phyloP scores from a whole-genome alignment of 208 protist species.

The Wallacemonas sp. region DNA sequence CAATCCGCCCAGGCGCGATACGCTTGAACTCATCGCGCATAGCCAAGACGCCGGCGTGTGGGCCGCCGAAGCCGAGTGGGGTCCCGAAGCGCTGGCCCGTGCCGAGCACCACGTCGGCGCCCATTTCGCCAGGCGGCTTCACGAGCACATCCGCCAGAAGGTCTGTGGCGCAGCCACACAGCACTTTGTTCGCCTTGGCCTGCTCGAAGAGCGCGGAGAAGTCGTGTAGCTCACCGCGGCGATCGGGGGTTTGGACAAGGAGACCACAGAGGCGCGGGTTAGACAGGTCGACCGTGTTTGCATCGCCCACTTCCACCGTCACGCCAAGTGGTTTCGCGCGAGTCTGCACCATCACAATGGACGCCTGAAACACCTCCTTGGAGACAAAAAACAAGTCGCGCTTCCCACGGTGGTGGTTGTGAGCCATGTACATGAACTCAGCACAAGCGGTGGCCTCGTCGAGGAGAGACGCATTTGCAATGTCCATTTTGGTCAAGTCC shows the following conservation, averaged over 20 bases:
- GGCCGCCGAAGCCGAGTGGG: constrained; percentile 95
- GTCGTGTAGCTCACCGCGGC: constrained; percentile 85
- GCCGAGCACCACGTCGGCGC: constrained; percentile 94
- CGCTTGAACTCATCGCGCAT: constrained; percentile 88
- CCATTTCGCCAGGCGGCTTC: constrained; percentile 93
- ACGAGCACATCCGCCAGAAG: constrained; percentile 93
- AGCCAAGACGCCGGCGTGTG: constrained; percentile 97
- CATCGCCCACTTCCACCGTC: constrained; percentile 85
- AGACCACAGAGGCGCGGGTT: constrained; percentile 74
- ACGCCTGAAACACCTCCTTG: constrained; percentile 51
- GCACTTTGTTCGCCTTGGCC: constrained; percentile 52
- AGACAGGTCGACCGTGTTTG: constrained; percentile 49
- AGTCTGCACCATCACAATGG: constrained; percentile 74
- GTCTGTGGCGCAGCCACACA: constrained; percentile 90
- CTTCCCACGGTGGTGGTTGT: constrained; percentile 53
- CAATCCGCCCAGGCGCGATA: constrained; percentile 94
- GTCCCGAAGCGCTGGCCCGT: constrained; percentile 95
- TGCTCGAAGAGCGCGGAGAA: constrained; percentile 63
- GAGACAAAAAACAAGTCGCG: constrained; percentile 69
- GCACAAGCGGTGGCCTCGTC: constrained; percentile 88
- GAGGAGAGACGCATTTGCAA: constrained; percentile 97
- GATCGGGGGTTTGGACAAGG: constrained; percentile 95
- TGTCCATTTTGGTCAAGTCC: constrained; percentile 94
- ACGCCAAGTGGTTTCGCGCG: constrained; percentile 82
- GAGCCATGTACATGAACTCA: constrained; percentile 70